phyloP scores from a whole-genome alignment of 2,329 filamentous ascomycete genomes.

The Phyllosticta citrichinensis region DNA sequence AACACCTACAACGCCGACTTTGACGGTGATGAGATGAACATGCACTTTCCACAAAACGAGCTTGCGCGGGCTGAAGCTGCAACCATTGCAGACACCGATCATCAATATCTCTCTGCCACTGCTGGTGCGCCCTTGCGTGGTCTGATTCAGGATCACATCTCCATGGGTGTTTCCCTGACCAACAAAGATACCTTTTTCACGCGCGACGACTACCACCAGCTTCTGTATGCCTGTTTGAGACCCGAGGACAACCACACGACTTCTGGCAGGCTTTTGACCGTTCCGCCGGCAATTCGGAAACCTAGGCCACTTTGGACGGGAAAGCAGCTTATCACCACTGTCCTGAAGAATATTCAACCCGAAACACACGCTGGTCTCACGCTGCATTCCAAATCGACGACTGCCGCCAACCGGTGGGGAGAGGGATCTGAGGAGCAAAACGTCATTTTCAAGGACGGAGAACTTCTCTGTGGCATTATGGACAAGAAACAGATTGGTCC shows the following conservation, averaged over 20 bases:
- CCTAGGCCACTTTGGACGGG: slow-evolving; percentile 82
- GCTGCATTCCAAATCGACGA: slow-evolving; percentile 68
- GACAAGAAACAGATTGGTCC: slow-evolving; percentile 95
- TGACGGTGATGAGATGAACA: slow-evolving; percentile 99
- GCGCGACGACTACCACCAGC: slow-evolving; percentile 77
- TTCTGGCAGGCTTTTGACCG: slow-evolving; percentile 67
- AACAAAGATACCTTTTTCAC: slow-evolving; percentile 88
- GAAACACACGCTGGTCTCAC: slow-evolving; percentile 64
- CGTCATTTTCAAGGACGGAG: slow-evolving; percentile 77
- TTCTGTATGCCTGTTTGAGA: slow-evolving; percentile 82
- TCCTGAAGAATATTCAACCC: slow-evolving; percentile 85
- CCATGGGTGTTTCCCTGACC: slow-evolving; percentile 83
- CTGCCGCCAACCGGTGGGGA: slow-evolving; percentile 73
- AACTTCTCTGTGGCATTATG: slow-evolving; percentile 80
- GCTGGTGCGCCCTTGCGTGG: slow-evolving; percentile 88
- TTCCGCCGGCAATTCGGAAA: slow-evolving; percentile 73
- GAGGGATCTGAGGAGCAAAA: slow-evolving; percentile 63
- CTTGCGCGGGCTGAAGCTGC: slow-evolving; percentile 86
- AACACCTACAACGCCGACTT: slow-evolving; percentile 99
- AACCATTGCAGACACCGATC: slow-evolving; percentile 89
- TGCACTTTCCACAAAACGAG: slow-evolving; percentile 98
- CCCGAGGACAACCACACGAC: slow-evolving; percentile 86
- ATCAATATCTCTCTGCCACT: slow-evolving; percentile 91
- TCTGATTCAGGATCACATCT: slow-evolving; percentile 97
- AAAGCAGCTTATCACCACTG: slow-evolving; percentile 88